Percentiles rank a stretch among this genome's conserved stretches.
phyloP scores from a whole-genome alignment of 2,329 filamentous ascomycete species.

The Helotiales sp. region DNA sequence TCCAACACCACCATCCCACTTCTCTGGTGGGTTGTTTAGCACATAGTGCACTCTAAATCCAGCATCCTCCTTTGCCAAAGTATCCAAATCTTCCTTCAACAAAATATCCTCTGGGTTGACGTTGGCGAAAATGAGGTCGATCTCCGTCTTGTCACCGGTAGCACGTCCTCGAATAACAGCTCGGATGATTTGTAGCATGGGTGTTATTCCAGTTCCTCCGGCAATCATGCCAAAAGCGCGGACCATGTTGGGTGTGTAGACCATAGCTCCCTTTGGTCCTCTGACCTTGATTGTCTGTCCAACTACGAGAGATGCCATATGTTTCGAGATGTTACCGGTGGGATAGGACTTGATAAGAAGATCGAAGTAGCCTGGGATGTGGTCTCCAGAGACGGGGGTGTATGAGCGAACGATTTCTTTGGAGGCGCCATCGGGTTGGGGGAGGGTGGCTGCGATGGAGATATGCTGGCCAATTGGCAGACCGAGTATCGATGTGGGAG shows the following conservation, averaged over 20 bases:
- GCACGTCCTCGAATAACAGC: conserved; percentile 82
- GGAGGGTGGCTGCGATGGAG: conserved; percentile 80
- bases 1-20: conserved; percentile 89
- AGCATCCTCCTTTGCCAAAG: conserved; percentile 72
- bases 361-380: conserved; percentile 89
- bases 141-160: conserved; percentile 79
- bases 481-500: conserved; percentile 77
- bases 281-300: conserved; percentile 87
- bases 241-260: conserved; percentile 96
- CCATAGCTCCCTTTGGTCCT: conserved; percentile 96
- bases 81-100: conserved; percentile 86
- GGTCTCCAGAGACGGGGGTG: conserved; percentile 87
- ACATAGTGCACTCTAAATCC: conserved; percentile 92
- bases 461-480: conserved; percentile 99
- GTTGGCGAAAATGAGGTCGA: conserved; percentile 96
- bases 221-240: conserved; percentile 97
- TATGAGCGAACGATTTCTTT: conserved; percentile 91
- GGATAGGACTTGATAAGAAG: conserved; percentile 98
- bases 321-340: conserved; percentile 94
- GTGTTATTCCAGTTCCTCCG: conserved; percentile 95
- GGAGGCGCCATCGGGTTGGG: conserved; percentile 63
- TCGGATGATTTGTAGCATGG: conserved; percentile 95
- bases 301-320: conserved; percentile 79
- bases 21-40: conserved; percentile 90
- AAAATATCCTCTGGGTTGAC: conserved; percentile 92